phyloP scores from a whole-genome alignment of 768 basidiomycete species.

The Exsudoporus frostii region DNA sequence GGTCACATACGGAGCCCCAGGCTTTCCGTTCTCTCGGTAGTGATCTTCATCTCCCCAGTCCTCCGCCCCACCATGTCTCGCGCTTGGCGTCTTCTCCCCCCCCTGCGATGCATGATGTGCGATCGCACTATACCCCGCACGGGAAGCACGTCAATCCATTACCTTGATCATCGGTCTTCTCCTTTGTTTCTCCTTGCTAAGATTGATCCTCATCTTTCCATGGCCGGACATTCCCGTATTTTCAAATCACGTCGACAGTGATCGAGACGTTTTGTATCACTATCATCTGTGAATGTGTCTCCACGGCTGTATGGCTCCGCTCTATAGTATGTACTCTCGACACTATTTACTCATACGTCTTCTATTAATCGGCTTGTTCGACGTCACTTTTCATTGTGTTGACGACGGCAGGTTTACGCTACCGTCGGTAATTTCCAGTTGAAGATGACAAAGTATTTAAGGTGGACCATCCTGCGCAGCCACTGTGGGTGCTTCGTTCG shows the following conservation, averaged over 20 bases:
- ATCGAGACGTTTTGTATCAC: slow-evolving; percentile 32
- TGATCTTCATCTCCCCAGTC: slow-evolving; percentile 49
- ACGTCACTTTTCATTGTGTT: slow-evolving; percentile 16
- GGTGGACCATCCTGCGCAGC: slow-evolving; percentile 28
- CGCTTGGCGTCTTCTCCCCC: slow-evolving; percentile 45
- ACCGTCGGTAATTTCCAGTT: slow-evolving; percentile 23
- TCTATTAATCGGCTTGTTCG: slow-evolving; percentile 25
- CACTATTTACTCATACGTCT: slow-evolving; percentile 33
- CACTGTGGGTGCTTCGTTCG: slow-evolving; percentile 19
- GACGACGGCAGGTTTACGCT: slow-evolving; percentile 23
- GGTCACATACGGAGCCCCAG: slow-evolving; percentile 57
- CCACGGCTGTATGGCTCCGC: slow-evolving; percentile 21
- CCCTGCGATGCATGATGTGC: slow-evolving; percentile 36
- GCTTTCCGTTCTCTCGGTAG: slow-evolving; percentile 46
- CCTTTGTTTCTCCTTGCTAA: slow-evolving; percentile 16
- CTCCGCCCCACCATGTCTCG: slow-evolving; percentile 37
- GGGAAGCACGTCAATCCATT: slow-evolving; percentile 48
- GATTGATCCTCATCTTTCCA: slow-evolving; percentile 20
- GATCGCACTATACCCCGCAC: slow-evolving; percentile 37
- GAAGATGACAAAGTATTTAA: slow-evolving; percentile 29
- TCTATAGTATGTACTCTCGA: slow-evolving; percentile 33
- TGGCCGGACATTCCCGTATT: slow-evolving; percentile 29
- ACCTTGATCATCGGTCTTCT: slow-evolving; percentile 36
- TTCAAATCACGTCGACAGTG: slow-evolving; percentile 27
- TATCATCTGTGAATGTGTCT: slow-evolving; percentile 26